A percentile compares a stretch with the other conserved stretches of the same genome.
phyloP scores from a whole-genome alignment of 2,329 filamentous ascomycete genomes.

The Ceratocystis destructans region DNA sequence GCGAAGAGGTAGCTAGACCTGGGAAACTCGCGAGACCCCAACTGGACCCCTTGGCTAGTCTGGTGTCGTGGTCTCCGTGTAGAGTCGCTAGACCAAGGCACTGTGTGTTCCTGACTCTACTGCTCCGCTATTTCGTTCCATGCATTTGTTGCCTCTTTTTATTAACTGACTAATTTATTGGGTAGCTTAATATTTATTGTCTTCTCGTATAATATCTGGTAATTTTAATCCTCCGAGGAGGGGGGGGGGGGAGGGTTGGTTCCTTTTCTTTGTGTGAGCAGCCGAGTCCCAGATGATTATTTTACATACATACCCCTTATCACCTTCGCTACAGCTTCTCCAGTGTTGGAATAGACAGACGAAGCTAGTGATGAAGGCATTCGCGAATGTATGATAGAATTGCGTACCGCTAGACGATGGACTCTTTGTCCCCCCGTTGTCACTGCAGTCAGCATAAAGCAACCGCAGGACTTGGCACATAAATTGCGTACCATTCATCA shows the following conservation, averaged over 20 bases:
- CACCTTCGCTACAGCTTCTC: no score
- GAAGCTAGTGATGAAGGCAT: no score
- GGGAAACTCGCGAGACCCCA: not conserved
- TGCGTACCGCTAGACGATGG: not conserved
- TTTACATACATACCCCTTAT: not conserved
- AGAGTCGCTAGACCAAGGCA: not conserved
- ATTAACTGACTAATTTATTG: not conserved
- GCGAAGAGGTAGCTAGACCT: not conserved
- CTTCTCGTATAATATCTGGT: not conserved
- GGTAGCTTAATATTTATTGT: not conserved
- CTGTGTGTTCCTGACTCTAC: slow-evolving; percentile 1
- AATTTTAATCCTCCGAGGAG: not conserved
- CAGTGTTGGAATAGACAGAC: no score
- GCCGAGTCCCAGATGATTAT: not conserved
- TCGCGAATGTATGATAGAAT: no score
- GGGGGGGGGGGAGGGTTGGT: not conserved
- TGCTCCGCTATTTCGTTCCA: not conserved
- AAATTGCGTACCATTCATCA: no score
- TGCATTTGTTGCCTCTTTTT: not conserved
- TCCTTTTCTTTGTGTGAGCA: not conserved
- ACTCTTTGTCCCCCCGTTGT: not conserved
- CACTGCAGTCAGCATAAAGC: not conserved
- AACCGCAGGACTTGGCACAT: not conserved
- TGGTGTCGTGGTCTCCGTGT: slow-evolving; percentile 1
- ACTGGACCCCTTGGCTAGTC: not conserved